Percentiles rank a stretch among this genome's conserved stretches.
phyloP scores from a whole-genome alignment of 495 filamentous ascomycete species.

The Penicillium alfredii region DNA sequence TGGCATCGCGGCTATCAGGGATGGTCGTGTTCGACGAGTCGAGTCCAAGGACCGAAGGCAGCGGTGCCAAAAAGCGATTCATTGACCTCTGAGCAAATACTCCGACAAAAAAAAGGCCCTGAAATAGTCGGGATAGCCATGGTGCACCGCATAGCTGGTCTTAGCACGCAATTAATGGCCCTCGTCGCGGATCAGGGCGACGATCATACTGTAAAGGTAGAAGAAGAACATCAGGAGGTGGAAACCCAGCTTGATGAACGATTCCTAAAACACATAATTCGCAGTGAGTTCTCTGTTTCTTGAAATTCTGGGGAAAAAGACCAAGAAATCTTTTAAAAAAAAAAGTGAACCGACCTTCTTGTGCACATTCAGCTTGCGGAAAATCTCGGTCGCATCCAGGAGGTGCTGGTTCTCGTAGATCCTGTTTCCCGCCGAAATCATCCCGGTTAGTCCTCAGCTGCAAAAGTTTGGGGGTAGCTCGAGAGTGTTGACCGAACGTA shows the following conservation, averaged over 20 bases:
- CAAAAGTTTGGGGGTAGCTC: neutral
- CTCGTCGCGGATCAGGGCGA: constrained; percentile 94
- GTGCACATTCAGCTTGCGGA: constrained; percentile 97
- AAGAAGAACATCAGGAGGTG: constrained; percentile 99
- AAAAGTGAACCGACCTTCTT: constrained; percentile 69
- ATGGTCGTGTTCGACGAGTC: constrained; percentile 2
- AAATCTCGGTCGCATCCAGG: constrained; percentile 97
- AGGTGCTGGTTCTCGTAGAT: constrained; percentile 96
- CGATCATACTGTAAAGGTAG: constrained; percentile 99
- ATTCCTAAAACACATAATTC: constrained; percentile 64
- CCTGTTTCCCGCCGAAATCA: constrained; percentile 40
- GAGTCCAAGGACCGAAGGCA: constrained; percentile 1
- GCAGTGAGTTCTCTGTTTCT: too few relatives aligned
- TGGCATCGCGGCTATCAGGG: constrained; percentile 3
- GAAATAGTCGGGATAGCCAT: constrained; percentile 26
- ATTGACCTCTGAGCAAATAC: neutral
- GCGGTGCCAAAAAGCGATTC: neutral
- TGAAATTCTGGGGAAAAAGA: constrained; percentile 6
- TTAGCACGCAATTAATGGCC: constrained; percentile 57
- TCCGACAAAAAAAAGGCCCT: constrained; percentile 2
- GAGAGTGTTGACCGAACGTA: constrained; percentile 38
- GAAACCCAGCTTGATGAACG: constrained; percentile 98
- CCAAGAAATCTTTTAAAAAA: neutral
- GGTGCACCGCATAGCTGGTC: constrained; percentile 39
- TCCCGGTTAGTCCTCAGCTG: constrained; percentile 7